Percentiles rank a stretch among this genome's conserved stretches.
Evolutionary conservation across 371 early-diverging fungal genomes (phyloP).

Genomic region (Mucor sp.): DNA sequence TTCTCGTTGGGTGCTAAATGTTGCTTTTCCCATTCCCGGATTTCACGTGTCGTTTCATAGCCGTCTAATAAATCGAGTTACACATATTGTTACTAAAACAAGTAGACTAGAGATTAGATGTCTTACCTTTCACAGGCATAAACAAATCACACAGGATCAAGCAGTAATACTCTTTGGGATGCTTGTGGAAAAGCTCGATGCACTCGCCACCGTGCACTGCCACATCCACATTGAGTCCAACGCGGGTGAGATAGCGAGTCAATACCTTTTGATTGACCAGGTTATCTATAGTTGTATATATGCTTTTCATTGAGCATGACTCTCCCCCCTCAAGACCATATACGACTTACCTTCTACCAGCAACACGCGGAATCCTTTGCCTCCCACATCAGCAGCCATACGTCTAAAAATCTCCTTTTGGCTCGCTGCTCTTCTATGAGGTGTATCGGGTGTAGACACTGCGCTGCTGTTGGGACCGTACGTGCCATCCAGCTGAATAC

Average conservation of each 20-base stretch:
- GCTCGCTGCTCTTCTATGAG: constrained; percentile 49
- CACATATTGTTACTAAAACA: background rate
- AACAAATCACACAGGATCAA: constrained; percentile 63
- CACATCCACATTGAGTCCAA: constrained; percentile 55
- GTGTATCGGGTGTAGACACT: constrained; percentile 40
- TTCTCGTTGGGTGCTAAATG: constrained; percentile 31
- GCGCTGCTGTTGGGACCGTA: background rate
- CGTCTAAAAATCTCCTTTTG: constrained; percentile 60
- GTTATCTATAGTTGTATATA: constrained; percentile 54
- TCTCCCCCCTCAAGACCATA: no score
- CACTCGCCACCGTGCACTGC: constrained; percentile 61
- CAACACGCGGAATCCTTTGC: constrained; percentile 51
- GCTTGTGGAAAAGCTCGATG: constrained; percentile 45
- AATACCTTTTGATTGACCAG: constrained; percentile 66
- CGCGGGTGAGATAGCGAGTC: constrained; percentile 49
- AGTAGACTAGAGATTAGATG: background rate
- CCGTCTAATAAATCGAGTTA: constrained; percentile 47
- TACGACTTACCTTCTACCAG: constrained; percentile 56
- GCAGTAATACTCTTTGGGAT: constrained; percentile 50
- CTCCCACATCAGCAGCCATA: constrained; percentile 57
- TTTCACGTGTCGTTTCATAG: constrained; percentile 60
- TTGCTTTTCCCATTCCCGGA: constrained; percentile 59
- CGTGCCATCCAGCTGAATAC: background rate
- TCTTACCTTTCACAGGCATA: constrained; percentile 67
- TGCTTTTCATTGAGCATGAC: no score